These are phyloP conservation scores for Stagonosporopsis vannaccii DNA, from an alignment of 2,329 filamentous ascomycete species.

Conservation along the genomic window DNA sequence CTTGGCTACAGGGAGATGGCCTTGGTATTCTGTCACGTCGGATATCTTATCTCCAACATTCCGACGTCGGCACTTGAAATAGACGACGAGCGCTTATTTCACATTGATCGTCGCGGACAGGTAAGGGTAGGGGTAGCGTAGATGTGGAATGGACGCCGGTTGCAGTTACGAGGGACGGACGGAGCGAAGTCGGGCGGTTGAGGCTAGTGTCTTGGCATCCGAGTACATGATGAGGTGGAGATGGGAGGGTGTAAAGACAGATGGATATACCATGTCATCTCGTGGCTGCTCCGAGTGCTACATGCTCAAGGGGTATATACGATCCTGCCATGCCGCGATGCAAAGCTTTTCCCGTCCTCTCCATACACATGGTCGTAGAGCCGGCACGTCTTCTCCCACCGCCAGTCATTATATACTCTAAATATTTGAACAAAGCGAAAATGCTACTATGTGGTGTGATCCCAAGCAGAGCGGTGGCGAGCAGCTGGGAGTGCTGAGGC, in stretches of 20 bases:
- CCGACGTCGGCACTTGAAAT: constrained; percentile 4
- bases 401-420: background rate
- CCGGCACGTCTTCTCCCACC: too few relatives aligned
- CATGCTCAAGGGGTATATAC: background rate
- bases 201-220: too few relatives aligned
- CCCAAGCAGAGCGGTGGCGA: background rate
- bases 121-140: too few relatives aligned
- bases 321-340: background rate
- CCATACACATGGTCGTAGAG: too few relatives aligned
- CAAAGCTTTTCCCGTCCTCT: background rate
- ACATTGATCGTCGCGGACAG: too few relatives aligned
- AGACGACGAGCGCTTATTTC: background rate
- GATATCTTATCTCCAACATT: background rate
- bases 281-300: background rate
- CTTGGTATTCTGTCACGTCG: constrained; percentile 15
- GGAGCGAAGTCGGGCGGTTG: too few relatives aligned
- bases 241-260: too few relatives aligned
- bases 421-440: background rate
- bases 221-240: too few relatives aligned
- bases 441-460: background rate
- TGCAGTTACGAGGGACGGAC: too few relatives aligned
- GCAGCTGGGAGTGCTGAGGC: background rate
- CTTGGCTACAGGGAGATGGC: constrained; percentile 14
- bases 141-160: too few relatives aligned
- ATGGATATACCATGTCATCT: background rate